Evolutionary conservation across 192 early-diverging fungal species (phyloP).

Genomic region (Powellomyces hirtus): DNA sequence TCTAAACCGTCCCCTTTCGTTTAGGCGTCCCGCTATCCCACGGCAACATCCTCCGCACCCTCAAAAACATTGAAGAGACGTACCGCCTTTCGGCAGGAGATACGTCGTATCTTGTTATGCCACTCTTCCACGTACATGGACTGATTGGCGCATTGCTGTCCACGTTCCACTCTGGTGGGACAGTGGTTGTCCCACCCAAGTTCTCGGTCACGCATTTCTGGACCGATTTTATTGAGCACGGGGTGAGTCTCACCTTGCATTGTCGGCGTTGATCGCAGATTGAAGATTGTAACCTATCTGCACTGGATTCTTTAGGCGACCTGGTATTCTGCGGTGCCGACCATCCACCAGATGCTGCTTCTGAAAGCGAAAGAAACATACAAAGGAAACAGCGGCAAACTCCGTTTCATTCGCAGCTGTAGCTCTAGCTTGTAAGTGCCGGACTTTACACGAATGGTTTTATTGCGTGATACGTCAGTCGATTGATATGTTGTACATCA

Average conservation of each 20-base stretch:
- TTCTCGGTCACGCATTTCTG: constrained; percentile 75
- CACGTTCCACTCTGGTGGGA: constrained; percentile 66
- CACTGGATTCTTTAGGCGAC: constrained; percentile 25
- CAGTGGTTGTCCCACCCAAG: constrained; percentile 65
- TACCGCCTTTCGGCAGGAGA: constrained; percentile 61
- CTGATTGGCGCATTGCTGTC: constrained; percentile 72
- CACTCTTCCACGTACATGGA: constrained; percentile 85
- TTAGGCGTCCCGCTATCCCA: constrained; percentile 84
- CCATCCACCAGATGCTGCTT: constrained; percentile 83
- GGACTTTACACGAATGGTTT: neutral
- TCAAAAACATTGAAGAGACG: constrained; percentile 72
- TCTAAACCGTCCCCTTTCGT: constrained; percentile 34
- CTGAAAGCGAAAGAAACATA: constrained; percentile 26
- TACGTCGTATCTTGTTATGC: constrained; percentile 75
- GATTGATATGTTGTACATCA: too few relatives aligned
- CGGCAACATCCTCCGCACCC: constrained; percentile 65
- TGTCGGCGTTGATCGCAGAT: too few relatives aligned
- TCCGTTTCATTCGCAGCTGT: constrained; percentile 81
- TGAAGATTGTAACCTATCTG: constrained; percentile 38
- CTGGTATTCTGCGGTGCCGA: constrained; percentile 62
- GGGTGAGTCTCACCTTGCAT: constrained; percentile 28
- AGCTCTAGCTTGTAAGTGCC: constrained; percentile 56
- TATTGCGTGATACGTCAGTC: neutral
- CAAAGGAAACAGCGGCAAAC: constrained; percentile 20
- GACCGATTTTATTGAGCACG: constrained; percentile 62